phyloP scores from a whole-genome alignment of 2,329 filamentous ascomycete species.

The Grosmannia clavigera region DNA sequence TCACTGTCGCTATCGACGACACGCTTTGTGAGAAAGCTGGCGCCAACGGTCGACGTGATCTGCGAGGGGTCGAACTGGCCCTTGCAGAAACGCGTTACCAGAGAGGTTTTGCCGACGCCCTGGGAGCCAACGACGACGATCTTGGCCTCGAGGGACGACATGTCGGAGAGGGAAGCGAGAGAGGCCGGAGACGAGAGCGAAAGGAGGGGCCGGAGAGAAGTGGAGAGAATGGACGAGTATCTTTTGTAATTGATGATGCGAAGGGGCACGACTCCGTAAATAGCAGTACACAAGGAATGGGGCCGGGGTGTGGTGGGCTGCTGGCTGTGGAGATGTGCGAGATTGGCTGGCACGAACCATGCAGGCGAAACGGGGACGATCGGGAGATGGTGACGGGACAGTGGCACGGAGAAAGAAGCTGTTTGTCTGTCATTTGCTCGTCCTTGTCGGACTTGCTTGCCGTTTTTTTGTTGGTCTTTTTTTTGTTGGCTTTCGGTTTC shows the following conservation, averaged over 20 bases:
- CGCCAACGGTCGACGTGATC: conserved; percentile 61
- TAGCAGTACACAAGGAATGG: background rate
- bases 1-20: conserved; percentile 75
- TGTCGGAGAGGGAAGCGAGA: conserved; percentile 10
- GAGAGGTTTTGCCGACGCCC: conserved; percentile 67
- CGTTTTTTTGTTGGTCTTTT: background rate
- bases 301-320: background rate
- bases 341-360: background rate
- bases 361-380: background rate
- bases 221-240: background rate
- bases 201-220: background rate
- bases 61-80: conserved; percentile 56
- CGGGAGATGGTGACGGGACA: background rate
- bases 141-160: conserved; percentile 64
- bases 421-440: background rate
- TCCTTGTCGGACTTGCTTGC: background rate
- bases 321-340: background rate
- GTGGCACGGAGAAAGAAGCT: background rate
- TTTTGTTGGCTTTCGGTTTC: background rate
- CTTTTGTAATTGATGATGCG: background rate
- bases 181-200: background rate
- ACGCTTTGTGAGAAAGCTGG: conserved; percentile 68
- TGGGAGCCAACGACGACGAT: conserved; percentile 71
- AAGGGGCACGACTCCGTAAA: background rate
- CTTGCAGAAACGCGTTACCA: conserved; percentile 65